Evolutionary conservation across 192 early-diverging fungal genomes (phyloP).

Genomic region (Coemansia guatemalensis): DNA sequence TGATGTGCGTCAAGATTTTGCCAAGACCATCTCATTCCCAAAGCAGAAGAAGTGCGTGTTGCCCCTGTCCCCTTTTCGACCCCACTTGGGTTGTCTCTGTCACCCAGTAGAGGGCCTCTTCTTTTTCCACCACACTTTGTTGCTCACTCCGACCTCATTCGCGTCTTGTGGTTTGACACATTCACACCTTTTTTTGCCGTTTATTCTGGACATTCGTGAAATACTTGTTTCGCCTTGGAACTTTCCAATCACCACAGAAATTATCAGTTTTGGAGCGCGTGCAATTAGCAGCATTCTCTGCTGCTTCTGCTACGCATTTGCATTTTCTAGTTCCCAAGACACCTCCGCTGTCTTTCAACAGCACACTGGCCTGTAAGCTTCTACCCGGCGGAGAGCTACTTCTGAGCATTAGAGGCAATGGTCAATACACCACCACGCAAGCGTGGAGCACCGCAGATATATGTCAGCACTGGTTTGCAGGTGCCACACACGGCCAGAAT

Average conservation of each 20-base stretch:
- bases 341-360: neutral
- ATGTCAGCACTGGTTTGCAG: constrained; percentile 17
- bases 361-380: neutral
- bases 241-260: neutral
- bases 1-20: neutral
- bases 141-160: neutral
- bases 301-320: neutral
- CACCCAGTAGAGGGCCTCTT: neutral
- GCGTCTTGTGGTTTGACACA: neutral
- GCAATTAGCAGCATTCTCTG: neutral
- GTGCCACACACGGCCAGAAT: constrained; percentile 31
- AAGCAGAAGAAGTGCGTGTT: neutral
- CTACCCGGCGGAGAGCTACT: neutral
- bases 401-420: neutral
- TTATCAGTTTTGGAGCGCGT: neutral
- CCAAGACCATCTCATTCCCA: neutral
- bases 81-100: neutral
- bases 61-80: neutral
- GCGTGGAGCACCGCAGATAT: constrained; percentile 23
- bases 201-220: no score
- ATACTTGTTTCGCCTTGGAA: neutral
- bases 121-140: neutral
- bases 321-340: neutral
- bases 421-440: constrained; percentile 10
- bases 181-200: no score